Base-by-base conservation (phyloP, 1,139 yeast genomes). In the Geotrichum aggregatum region DNA sequence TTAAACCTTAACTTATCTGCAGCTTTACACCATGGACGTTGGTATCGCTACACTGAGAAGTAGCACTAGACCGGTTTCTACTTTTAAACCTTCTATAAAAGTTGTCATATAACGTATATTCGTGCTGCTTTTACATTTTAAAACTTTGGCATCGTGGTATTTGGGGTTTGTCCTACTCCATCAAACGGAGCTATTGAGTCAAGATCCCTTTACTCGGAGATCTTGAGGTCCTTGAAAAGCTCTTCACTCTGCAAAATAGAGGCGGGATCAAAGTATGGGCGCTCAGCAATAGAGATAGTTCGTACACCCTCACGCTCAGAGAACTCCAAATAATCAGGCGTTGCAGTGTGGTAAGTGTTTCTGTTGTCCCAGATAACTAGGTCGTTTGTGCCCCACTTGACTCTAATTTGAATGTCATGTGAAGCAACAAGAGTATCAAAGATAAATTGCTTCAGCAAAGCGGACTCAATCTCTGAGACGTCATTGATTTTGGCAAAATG, bases 261-360 rank as follows among this genome's bases (percentile, higher is more conserved):
- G 22, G 68, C 62, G 19, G 75, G 72, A 59, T 79, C 82, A 62
- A 76, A 79, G 66, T 55, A 74, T 31, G 83, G 83, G 42, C 67
- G 65, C 56, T 79, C 84, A 36, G 81, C 84, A 59, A 80, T 72
- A 0, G 82, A 71, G 5, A 82, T 78, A 19, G 79, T 83, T 63
- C 85, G 72, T 30, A 80, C 77, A 28, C 83, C 84, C 26, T 43
- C 47, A 43, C 47, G 47, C 30, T 43, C 47, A 24, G 47, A 19
- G 31, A 16, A 33, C 16, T 18, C 22, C 38, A 43, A 14, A 47
- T 58, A 41, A 22, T 47, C 54, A n/a, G 10, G 8, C 3, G 54
- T 58, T 11, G 64, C 63, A 26, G 57, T 52, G 56, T 62, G 66
- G 52, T 52, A 58, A 3, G 64, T 58, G 49, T 56, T 52, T 33